Base-by-base conservation (phyloP, 2,329 filamentous ascomycete species). In the Fusarium subglutinans region DNA sequence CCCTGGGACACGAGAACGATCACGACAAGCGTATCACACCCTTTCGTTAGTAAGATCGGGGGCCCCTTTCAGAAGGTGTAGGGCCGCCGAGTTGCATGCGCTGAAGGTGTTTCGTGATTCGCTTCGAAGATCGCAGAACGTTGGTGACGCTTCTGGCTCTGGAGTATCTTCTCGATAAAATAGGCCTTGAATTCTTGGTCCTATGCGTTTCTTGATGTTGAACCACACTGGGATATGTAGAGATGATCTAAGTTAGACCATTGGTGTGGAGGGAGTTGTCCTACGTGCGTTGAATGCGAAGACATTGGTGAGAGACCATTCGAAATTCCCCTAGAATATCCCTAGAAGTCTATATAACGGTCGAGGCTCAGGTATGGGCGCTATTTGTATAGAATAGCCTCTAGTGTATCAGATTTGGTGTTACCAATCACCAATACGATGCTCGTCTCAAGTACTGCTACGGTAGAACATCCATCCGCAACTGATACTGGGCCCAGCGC, bases 281-380 rank as follows among this genome's bases (percentile, higher is more conserved):
- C 2, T 7, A 13, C 20, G 14, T 11, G 45, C 9, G 6, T 28
- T n/a, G 20, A 8, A 48, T 17, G 10, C 0, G 10, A 12, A n/a
- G 26, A 0, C 2, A 8, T 17, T 48, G 26, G 9, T 30, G 45
- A 22, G 26, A 30, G 7, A 3, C 20, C 4, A n/a, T 17, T 9
- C 9, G 0, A 12, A 22, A 9, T 30, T 17, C 14, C 2, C 10
- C 20, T n/a, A 17, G 2, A n/a, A 4, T n/a, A 12, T 2, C 9
- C 9, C 26, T 17, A 5, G 11, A 48, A 30, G 26, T n/a, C 6
- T 12, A 12, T 12, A 12, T 2, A 12, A 30, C 4, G 11, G 30
- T 12, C 4, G 18, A 48, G 8, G 20, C 26, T 48, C 26, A 5
- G 20, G n/a, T 17, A 6, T 2, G 8, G 4, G 7, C 20, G 20